Evolutionary conservation across 169 alveolate species (phyloP), one percentile per base, ranked within the genome.

Genomic region (Plasmodium inui): DNA sequence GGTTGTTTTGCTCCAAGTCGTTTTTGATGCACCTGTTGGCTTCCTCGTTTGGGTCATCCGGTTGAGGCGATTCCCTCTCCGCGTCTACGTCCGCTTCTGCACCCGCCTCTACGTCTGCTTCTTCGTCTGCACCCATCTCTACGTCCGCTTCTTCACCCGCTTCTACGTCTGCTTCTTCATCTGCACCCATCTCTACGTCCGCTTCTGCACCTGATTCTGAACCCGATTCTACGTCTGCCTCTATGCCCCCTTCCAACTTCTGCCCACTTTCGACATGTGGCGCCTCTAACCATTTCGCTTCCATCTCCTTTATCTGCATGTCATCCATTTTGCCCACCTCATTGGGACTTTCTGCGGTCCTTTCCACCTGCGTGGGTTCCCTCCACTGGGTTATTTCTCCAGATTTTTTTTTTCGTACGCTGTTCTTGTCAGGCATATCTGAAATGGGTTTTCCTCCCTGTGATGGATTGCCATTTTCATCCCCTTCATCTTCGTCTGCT

Each of bases 301-400:
- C 83, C 83, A 39, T 12, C 46, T 74, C 55, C 17, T 74, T 74
- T 26, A 74, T 74, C 76, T 74, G 83, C 26, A 74, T 74, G 22
- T 74, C 83, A 32, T 34, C 32, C 83, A 39, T 3, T 34, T 14
- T 30, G 55, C 10, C 44, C 28, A 32, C 19, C 34, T 30, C 32
- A 17, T 74, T 32, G 26, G n/a, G 9, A 79, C 12, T 82, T 28
- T 34, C n/a, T 67, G 34, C 37, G 34, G 37, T n/a, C n/a, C 32
- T 34, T 10, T 82, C 72, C 55, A 17, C 41, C 39, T 44, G 26
- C 12, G 37, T 9, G 57, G 57, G 17, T 81, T 81, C 89, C 34
- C 37, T 12, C 39, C 44, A 53, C n/a, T 0, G 34, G 37, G 50
- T 37, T 70, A 53, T 53, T 37, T 8, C 39, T 37, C 10, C 74